Evolutionary conservation across 805 yeast species (phyloP).

Genomic region (Pichia heedii): DNA sequence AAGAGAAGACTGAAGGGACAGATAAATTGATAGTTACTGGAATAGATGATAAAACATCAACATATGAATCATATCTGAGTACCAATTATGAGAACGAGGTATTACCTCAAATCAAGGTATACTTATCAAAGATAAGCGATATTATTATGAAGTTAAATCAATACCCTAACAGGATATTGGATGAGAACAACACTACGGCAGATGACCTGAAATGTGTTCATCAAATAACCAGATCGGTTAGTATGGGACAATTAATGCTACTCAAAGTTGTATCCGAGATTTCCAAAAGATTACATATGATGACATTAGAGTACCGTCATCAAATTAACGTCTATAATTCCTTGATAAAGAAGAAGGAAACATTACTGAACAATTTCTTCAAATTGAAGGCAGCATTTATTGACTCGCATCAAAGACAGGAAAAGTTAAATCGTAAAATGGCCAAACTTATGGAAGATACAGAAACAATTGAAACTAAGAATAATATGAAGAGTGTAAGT

Average conservation of each 20-base stretch:
- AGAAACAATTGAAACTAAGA: slow-evolving; percentile 8
- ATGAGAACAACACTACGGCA: slow-evolving; percentile 6
- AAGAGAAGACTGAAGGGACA: too few species aligned
- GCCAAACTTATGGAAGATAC: slow-evolving; percentile 10
- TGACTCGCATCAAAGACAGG: slow-evolving; percentile 25
- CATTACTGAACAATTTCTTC: slow-evolving; percentile 5
- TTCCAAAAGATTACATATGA: slow-evolving; percentile 12
- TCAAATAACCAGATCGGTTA: slow-evolving; percentile 11
- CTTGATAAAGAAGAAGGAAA: slow-evolving; percentile 11
- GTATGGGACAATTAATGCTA: slow-evolving; percentile 13
- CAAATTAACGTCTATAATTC: slow-evolving; percentile 18
- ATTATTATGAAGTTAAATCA: slow-evolving; percentile 7
- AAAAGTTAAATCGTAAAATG: slow-evolving; percentile 11
- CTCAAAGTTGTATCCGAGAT: slow-evolving; percentile 14
- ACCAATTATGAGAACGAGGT: slow-evolving; percentile 4
- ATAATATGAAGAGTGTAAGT: slow-evolving; percentile 4
- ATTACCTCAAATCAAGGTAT: slow-evolving; percentile 5
- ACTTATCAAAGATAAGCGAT: slow-evolving; percentile 8
- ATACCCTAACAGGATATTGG: slow-evolving; percentile 5
- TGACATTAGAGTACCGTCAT: slow-evolving; percentile 18
- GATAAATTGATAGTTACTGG: too few species aligned
- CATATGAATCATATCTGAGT: slow-evolving; percentile 7
- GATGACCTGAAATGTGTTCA: slow-evolving; percentile 13
- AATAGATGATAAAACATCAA: too few species aligned
- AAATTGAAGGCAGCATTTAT: slow-evolving; percentile 26